Conservation (phyloP, 2,329 filamentous ascomycete species). For the Lasiodiplodia hormozganensis region DNA sequence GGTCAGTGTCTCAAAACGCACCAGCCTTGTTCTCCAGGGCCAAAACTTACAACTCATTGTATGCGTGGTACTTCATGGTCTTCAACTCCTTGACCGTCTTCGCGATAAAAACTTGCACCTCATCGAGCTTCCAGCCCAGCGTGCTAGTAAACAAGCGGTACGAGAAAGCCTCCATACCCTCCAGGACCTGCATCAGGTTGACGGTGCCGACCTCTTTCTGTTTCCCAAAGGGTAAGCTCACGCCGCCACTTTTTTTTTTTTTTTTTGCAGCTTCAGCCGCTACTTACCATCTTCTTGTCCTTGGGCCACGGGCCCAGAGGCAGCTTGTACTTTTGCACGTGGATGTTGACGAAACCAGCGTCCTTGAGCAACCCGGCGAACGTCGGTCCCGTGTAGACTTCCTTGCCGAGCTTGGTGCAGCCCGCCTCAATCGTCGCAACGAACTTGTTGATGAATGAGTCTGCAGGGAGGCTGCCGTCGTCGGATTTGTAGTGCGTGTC, state of each 20-base stretch:
- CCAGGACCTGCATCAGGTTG: slow-evolving; percentile 48
- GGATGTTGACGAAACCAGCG: slow-evolving; percentile 53
- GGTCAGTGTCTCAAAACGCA: not conserved
- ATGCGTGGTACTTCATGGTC: not conserved
- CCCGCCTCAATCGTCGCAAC: not conserved
- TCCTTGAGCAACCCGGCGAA: slow-evolving; percentile 49
- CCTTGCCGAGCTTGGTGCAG: slow-evolving; percentile 39
- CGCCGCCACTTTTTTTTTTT: no score
- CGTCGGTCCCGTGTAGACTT: slow-evolving; percentile 46
- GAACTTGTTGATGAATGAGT: slow-evolving; percentile 12
- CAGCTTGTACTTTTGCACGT: slow-evolving; percentile 31
- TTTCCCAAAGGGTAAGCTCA: not conserved
- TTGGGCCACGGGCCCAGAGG: slow-evolving; percentile 36
- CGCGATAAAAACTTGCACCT: slow-evolving; percentile 49
- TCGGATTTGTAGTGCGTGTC: slow-evolving; percentile 48
- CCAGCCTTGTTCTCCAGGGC: not conserved
- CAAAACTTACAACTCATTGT: not conserved
- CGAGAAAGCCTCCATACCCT: slow-evolving; percentile 52
- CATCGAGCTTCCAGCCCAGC: slow-evolving; percentile 51
- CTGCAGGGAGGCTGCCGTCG: slow-evolving; percentile 40
- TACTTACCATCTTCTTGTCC: slow-evolving; percentile 27
- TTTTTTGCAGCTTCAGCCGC: no score
- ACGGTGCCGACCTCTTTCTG: slow-evolving; percentile 33
- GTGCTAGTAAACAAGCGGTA: slow-evolving; percentile 50
- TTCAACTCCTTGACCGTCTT: not conserved